These are phyloP conservation scores for Blastocladiella emersonii DNA, from an alignment of 371 early-diverging fungal species.

Conservation along the genomic window DNA sequence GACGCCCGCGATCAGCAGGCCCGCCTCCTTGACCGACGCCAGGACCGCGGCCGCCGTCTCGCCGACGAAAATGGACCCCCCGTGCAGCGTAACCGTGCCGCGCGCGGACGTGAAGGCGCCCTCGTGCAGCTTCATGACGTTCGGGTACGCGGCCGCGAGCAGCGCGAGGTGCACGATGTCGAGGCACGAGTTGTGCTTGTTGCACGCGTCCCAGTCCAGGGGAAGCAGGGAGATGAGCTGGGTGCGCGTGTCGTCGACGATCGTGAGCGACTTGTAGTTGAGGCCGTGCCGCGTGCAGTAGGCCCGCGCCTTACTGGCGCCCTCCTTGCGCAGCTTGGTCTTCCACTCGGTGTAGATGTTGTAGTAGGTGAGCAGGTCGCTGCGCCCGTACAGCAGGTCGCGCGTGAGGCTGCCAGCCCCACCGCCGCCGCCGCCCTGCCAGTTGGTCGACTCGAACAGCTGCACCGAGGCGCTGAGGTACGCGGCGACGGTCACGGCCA, in stretches of 20 bases:
- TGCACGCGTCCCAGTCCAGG: background rate
- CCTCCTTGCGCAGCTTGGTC: slow-evolving; percentile 19
- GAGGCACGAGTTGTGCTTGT: background rate
- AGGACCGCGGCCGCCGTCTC: background rate
- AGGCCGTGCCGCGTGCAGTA: slow-evolving; percentile 44
- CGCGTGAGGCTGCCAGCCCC: background rate
- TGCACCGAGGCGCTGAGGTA: slow-evolving; percentile 58
- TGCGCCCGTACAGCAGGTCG: slow-evolving; percentile 13
- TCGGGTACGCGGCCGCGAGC: background rate
- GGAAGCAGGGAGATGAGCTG: slow-evolving; percentile 53
- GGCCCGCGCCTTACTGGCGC: slow-evolving; percentile 22
- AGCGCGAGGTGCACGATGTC: background rate
- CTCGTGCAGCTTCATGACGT: background rate
- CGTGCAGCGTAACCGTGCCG: background rate
- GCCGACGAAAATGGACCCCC: background rate
- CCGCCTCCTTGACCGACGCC: background rate
- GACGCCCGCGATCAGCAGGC: background rate
- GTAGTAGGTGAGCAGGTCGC: slow-evolving; percentile 64
- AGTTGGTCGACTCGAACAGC: slow-evolving; percentile 49
- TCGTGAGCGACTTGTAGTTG: slow-evolving; percentile 41
- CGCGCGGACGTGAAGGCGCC: background rate
- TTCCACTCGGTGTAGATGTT: slow-evolving; percentile 62
- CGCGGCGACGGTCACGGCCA: slow-evolving; percentile 66
- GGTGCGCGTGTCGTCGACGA: slow-evolving; percentile 65
- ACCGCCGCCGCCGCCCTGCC: slow-evolving; percentile 30